Evolutionary conservation across 306 rosid genomes (phyloP), one percentile per base, ranked within the genome.

Genomic region (Abrus pulchellus): DNA sequence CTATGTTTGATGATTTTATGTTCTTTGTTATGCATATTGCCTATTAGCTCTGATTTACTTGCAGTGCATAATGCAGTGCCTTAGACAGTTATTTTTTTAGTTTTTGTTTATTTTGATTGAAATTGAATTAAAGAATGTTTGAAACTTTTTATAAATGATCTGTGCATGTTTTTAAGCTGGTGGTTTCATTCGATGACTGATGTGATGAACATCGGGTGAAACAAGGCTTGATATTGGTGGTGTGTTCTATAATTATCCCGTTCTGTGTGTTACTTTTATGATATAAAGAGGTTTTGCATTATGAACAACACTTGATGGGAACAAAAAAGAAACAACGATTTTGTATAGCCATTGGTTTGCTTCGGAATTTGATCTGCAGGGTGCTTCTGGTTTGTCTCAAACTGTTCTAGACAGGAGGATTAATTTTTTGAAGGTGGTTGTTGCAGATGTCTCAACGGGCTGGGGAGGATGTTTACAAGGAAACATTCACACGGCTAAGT

Each of bases 101-200:
- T 7, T 52, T 50, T 83, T 43, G 45, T 13, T 64, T 80, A n/a
- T 12, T 41, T 38, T 77, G 40, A 40, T 11, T 47, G 52, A 73
- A 69, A 47, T 20, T 10, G 28, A 33, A 75, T 56, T 36, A 69
- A 49, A 60, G 63, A 61, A 61, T 1, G 43, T 55, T 33, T 28
- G 12, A 54, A 44, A 55, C 34, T 13, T n/a, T 40, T 52, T 41
- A 29, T 50, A 63, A 13, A 12, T 45, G 27, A 9, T 11, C 28
- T 32, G 7, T 38, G 45, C 30, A 40, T 63, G 28, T 45, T 6
- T 67, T 27, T 44, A 43, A 44, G 38, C 30, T 3, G 68, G 32
- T 28, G 59, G 13, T 55, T 32, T 40, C 40, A 40, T 74, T 57
- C 44, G 33, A 11, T 29, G 44, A 69, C 4, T 69, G 50, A 68